Evolutionary conservation across 139 green algal genomes (phyloP), one percentile per base, ranked within the genome.

Genomic region (Marvania coccoides): DNA sequence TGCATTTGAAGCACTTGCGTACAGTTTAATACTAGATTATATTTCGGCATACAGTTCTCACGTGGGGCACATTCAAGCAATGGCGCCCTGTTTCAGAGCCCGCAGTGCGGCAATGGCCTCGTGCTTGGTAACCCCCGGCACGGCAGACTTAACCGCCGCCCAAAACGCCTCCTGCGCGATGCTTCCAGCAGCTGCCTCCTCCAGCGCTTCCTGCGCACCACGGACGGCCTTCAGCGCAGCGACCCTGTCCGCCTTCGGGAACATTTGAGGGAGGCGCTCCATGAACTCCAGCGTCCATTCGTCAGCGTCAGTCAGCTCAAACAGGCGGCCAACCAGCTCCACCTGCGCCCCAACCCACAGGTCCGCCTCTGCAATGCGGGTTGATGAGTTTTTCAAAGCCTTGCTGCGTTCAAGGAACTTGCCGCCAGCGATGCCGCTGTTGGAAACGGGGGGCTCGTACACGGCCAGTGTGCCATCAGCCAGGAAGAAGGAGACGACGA

Each of bases 401-500:
- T 72, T 76, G 37, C 67, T 63, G 10, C 89, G 75, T 84, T 96
- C 90, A 51, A 98, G 77, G 77, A 94, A 96, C 76, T 94, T 95
- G 64, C 92, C 91, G 23, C 91, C 90, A 8, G 83, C 60, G 39
- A 96, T 84, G 68, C 90, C 90, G 3, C 54, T 83, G 79, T 96
- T 96, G 38, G 77, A 77, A 30, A 84, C 36, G 2, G 91, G 88
- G 4, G 84, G 85, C 86, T 98, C 92, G 67, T 91, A 98, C 45
- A 96, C 75, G n/a, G 78, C 62, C 31, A 89, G 31, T 7, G 82
- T 94, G 77, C 96, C 87, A 63, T 97, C 87, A 36, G 84, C 85
- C 67, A 90, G 72, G 73, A 93, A 97, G 81, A 93, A 96, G 19
- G 77, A 86, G 29, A 98, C 42, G 56, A 97, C 83, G 71, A 98